Evolutionary conservation across 768 basidiomycete species (phyloP), one percentile per base, ranked within the genome.

Genomic region (Russula brevipes): DNA sequence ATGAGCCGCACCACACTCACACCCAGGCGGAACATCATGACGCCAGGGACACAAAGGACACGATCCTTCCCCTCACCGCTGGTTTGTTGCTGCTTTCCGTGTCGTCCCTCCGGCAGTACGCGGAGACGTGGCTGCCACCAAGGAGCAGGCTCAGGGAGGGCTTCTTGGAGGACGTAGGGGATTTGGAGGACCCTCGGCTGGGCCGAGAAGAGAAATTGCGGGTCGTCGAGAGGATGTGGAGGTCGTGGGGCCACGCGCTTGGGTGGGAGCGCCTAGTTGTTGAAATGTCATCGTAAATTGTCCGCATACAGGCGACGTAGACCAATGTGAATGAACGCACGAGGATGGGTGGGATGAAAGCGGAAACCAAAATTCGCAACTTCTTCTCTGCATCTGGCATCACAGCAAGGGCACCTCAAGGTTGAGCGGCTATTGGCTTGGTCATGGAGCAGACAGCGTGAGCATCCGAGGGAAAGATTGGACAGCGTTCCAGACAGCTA

Each of bases 181-280:
- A 93, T 73, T 72, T 98, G 57, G 93, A 94, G 73, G 84, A 92
- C 69, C 85, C 88, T 0, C 77, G 76, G 65, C 71, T 95, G 55
- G 82, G 81, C 8, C 76, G 85, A 59, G 78, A 79, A 52, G 90
- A 90, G 69, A 94, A 95, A 76, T 71, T 91, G 71, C 76, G 80
- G 51, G 87, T 94, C 2, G 77, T 96, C 5, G 85, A 93, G 54
- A 76, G 91, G 71, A 93, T 96, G 85, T 93, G 94, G 91, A 83
- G 88, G 69, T 85, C 84, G 59, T 98, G 93, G 92, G 88, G 88
- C 0, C 74, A 69, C 7, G 76, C 78, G n/a, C 77, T 90, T 19
- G 86, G 82, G 19, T 94, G 86, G 89, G 75, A 73, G 24, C 66
- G 70, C 24, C 57, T 72, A 16, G 75, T 69, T 11, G 45, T 39